A percentile compares a stretch with the other conserved stretches of the same genome.
These are phyloP conservation scores for Fusarium bulbicola DNA, from an alignment of 2,329 filamentous ascomycete genomes.

Conservation along the genomic window DNA sequence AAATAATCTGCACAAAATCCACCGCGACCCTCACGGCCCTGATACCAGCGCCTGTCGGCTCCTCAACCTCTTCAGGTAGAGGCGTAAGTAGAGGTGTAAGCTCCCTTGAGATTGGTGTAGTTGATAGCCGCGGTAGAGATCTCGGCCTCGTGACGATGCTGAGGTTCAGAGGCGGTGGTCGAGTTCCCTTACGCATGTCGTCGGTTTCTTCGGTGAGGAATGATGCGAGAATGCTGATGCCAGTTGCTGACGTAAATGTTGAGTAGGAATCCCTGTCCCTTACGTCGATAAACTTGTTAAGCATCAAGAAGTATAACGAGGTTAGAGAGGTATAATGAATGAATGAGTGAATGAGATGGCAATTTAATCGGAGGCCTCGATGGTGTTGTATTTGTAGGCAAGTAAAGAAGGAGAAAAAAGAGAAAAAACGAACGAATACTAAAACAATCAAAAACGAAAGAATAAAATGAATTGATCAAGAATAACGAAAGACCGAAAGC, in stretches of 20 bases:
- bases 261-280: constrained; percentile 28
- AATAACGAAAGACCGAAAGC: constrained; percentile 9
- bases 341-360: background rate
- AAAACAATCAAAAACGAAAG: background rate
- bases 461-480: constrained; percentile 4
- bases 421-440: constrained; percentile 13
- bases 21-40: constrained; percentile 43
- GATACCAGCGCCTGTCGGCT: constrained; percentile 34
- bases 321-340: background rate
- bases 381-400: background rate
- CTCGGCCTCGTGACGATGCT: constrained; percentile 40
- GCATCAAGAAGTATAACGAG: constrained; percentile 30
- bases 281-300: constrained; percentile 20
- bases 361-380: constrained; percentile 14
- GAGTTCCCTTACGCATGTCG: constrained; percentile 44
- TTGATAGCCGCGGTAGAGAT: constrained; percentile 36
- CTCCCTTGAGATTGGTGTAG: constrained; percentile 37
- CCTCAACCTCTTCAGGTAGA: constrained; percentile 37
- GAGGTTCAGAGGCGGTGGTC: constrained; percentile 47
- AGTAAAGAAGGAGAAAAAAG: background rate
- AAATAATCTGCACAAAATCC: constrained; percentile 45
- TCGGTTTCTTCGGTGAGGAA: constrained; percentile 12
- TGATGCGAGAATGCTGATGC: constrained; percentile 19
- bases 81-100: constrained; percentile 37
- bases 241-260: constrained; percentile 21